Evolutionary conservation across 2,329 filamentous ascomycete genomes (phyloP).

Genomic region (Juglanconis juglandina): DNA sequence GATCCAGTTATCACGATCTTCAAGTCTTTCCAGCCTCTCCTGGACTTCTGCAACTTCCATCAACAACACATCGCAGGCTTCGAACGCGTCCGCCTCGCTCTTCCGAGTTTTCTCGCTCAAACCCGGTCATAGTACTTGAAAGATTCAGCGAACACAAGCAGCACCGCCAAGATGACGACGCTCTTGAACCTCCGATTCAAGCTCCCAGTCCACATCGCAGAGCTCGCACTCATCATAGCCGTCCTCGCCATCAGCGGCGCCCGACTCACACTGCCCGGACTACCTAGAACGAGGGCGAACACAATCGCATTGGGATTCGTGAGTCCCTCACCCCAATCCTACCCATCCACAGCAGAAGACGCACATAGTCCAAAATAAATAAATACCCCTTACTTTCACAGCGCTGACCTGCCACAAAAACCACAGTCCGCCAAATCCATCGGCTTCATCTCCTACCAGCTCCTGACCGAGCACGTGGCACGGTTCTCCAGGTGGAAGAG

Average conservation of each 20-base stretch:
- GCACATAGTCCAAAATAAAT: neutral
- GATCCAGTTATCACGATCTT: too few species aligned
- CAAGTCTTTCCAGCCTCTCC: too few species aligned
- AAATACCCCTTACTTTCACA: neutral
- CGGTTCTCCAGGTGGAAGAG: slow-evolving; percentile 34
- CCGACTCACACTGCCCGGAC: slow-evolving; percentile 7
- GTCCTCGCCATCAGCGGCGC: slow-evolving; percentile 12
- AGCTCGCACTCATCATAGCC: slow-evolving; percentile 9
- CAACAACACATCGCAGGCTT: too few species aligned
- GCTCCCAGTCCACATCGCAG: slow-evolving; percentile 11
- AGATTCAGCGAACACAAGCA: neutral
- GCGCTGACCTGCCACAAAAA: neutral
- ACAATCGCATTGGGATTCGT: slow-evolving; percentile 22
- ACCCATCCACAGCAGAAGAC: too few species aligned
- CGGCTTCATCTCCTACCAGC: slow-evolving; percentile 37
- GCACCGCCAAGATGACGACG: neutral
- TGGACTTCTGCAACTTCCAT: too few species aligned
- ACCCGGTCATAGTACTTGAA: too few species aligned
- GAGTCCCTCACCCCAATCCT: neutral
- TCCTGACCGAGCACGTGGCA: slow-evolving; percentile 33
- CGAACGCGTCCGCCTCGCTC: too few species aligned
- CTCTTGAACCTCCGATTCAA: slow-evolving; percentile 12
- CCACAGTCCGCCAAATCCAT: slow-evolving; percentile 35
- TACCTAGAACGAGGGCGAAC: slow-evolving; percentile 12
- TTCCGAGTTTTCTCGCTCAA: too few species aligned